phyloP scores from a whole-genome alignment of 169 alveolate genomes.

The Eimeria maxima region DNA sequence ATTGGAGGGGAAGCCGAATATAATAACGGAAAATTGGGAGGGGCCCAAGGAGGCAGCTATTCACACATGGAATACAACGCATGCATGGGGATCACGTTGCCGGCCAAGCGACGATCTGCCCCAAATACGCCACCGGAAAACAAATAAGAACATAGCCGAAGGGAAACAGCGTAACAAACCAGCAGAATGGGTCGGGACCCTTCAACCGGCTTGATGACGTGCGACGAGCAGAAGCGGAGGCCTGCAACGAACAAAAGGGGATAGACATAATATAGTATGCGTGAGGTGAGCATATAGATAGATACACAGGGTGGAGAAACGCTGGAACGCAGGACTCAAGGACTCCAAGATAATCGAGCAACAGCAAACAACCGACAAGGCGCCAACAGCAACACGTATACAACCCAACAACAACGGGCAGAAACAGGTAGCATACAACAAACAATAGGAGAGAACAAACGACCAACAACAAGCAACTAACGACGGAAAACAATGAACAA shows the following conservation, averaged over 20 bases:
- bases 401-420: too few relatives aligned
- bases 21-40: too few relatives aligned
- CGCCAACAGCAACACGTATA: not conserved
- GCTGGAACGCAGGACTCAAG: not conserved
- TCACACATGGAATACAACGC: too few relatives aligned
- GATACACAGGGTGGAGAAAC: too few relatives aligned
- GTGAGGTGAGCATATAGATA: too few relatives aligned
- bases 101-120: too few relatives aligned
- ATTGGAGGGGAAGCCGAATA: too few relatives aligned
- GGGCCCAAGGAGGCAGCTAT: too few relatives aligned
- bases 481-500: not conserved
- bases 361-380: not conserved
- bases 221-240: constrained; percentile 52
- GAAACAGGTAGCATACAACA: not conserved
- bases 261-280: not conserved
- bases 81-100: not conserved
- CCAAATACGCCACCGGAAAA: too few relatives aligned
- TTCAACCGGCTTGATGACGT: constrained; percentile 16
- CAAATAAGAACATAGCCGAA: too few relatives aligned
- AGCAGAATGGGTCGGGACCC: constrained; percentile 21
- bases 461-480: not conserved
- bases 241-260: not conserved
- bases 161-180: not conserved
- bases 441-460: not conserved
- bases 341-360: not conserved